Percentiles rank a stretch among this genome's conserved stretches.
phyloP scores from a whole-genome alignment of 352 stramenopile species.

The Phytopythium litorale region DNA sequence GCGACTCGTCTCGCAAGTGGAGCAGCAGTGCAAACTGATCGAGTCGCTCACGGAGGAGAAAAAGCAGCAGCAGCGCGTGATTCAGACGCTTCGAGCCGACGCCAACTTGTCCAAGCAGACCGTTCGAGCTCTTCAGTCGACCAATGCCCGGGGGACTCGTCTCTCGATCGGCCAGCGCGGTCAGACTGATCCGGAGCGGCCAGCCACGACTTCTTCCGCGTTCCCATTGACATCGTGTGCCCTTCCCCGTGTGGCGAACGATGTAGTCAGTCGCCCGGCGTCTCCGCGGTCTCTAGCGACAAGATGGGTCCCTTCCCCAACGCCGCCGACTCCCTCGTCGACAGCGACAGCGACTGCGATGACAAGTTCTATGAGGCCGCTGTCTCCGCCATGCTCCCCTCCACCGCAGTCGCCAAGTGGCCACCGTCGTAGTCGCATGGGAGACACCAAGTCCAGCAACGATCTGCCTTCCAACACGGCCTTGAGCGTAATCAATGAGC shows the following conservation, averaged over 20 bases:
- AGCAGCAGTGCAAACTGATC: slow-evolving; percentile 51
- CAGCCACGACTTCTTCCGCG: not conserved
- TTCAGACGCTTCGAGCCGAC: slow-evolving; percentile 42
- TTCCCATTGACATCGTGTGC: not conserved
- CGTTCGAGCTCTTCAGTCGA: slow-evolving; percentile 23
- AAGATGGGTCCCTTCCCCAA: not conserved
- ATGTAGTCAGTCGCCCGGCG: not conserved
- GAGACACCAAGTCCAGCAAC: not conserved
- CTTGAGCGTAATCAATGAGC: not conserved
- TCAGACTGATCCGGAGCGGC: not conserved
- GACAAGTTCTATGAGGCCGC: too few species aligned
- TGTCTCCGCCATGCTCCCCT: not conserved
- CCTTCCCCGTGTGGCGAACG: not conserved
- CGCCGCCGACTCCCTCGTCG: not conserved
- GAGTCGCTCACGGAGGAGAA: slow-evolving; percentile 44
- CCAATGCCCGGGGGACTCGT: not conserved
- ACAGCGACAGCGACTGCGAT: not conserved
- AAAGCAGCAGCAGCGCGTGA: slow-evolving; percentile 30
- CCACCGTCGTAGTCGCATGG: not conserved
- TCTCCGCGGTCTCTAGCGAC: not conserved
- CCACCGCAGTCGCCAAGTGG: not conserved
- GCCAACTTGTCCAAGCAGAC: slow-evolving; percentile 47
- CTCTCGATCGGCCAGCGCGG: slow-evolving; percentile 1
- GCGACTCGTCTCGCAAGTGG: slow-evolving; percentile 33
- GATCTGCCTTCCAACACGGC: not conserved